A percentile compares a stretch with the other conserved stretches of the same genome.
Evolutionary conservation across 2,329 filamentous ascomycete genomes (phyloP).

Genomic region (Penicillium sp.): DNA sequence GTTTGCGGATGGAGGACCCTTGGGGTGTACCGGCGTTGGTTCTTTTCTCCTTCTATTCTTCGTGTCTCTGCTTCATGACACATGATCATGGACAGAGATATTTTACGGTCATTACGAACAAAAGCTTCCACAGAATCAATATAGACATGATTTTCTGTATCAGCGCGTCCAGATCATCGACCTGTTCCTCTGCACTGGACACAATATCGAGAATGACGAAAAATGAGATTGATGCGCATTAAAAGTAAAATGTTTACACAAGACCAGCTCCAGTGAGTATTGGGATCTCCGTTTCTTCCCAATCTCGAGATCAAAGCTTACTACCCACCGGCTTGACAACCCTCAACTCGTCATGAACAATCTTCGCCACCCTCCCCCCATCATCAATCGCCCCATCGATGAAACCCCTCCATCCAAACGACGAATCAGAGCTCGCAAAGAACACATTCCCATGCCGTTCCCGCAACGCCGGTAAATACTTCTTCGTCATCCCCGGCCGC

Average conservation of each 20-base stretch:
- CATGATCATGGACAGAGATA: not conserved
- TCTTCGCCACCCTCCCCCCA: slow-evolving; percentile 6
- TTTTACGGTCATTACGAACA: not conserved
- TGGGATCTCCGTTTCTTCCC: not conserved
- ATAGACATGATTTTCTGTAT: not conserved
- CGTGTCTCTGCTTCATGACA: not conserved
- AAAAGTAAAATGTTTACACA: not conserved
- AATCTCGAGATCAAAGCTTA: not conserved
- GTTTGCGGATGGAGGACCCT: not conserved
- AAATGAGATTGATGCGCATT: not conserved
- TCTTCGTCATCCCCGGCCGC: not conserved
- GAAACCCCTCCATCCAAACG: slow-evolving; percentile 11
- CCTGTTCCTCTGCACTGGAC: not conserved
- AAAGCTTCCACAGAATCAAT: not conserved
- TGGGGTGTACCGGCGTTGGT: not conserved
- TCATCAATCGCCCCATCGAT: slow-evolving; percentile 13
- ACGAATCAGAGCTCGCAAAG: slow-evolving; percentile 9
- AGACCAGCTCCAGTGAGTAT: not conserved
- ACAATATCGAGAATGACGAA: not conserved
- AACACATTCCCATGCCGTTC: slow-evolving; percentile 12
- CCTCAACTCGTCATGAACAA: slow-evolving; percentile 7
- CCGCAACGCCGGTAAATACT: slow-evolving; percentile 7
- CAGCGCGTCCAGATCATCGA: not conserved
- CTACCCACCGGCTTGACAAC: not conserved
- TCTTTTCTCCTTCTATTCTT: slow-evolving; percentile 1